Percentiles rank a stretch among this genome's conserved stretches.
phyloP scores from a whole-genome alignment of 768 basidiomycete genomes.

The Boletus subparvulus region DNA sequence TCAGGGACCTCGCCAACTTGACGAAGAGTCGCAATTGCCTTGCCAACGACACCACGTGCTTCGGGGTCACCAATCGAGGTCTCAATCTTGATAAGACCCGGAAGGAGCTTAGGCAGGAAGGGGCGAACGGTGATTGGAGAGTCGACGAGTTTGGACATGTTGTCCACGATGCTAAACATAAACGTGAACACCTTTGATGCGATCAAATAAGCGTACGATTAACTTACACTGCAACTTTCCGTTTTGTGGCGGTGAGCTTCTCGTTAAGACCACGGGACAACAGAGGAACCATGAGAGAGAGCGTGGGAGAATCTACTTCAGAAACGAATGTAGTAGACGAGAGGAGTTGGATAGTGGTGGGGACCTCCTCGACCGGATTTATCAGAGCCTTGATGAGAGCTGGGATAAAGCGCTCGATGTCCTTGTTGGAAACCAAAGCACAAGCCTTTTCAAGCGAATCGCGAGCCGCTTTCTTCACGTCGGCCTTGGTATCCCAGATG shows the following conservation, averaged over 20 bases:
- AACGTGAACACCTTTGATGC: constrained; percentile 15
- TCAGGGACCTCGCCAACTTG: constrained; percentile 90
- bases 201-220: constrained; percentile 5
- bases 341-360: constrained; percentile 90
- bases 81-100: constrained; percentile 95
- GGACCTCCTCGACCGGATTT: constrained; percentile 99
- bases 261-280: constrained; percentile 90
- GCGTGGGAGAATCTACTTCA: constrained; percentile 95
- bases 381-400: constrained; percentile 97
- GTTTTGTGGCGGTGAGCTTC: constrained; percentile 95
- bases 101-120: constrained; percentile 93
- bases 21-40: constrained; percentile 93
- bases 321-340: constrained; percentile 99
- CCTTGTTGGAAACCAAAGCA: constrained; percentile 96
- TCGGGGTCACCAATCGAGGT: constrained; percentile 95
- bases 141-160: constrained; percentile 98
- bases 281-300: constrained; percentile 97
- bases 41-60: constrained; percentile 88
- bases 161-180: constrained; percentile 80
- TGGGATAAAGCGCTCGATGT: constrained; percentile 94
- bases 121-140: constrained; percentile 93
- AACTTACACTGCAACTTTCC: constrained; percentile 92
- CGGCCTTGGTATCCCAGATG: constrained; percentile 98
- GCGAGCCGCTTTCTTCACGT: constrained; percentile 98
- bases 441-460: constrained; percentile 93